Base-by-base conservation (phyloP, 2,329 filamentous ascomycete species). In the Pseudocercospora ulei region DNA sequence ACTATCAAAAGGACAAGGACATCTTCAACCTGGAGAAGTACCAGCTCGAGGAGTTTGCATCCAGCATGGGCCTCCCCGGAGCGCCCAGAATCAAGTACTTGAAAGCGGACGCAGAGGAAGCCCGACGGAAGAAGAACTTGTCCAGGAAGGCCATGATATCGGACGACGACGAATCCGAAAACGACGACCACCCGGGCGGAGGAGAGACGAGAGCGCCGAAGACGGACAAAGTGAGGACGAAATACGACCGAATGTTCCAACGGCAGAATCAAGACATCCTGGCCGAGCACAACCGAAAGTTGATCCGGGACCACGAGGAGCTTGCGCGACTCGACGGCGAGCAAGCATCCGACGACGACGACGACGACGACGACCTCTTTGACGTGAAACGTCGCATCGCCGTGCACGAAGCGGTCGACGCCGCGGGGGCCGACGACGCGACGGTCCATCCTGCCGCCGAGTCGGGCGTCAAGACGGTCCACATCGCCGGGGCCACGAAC, bases 201-300 rank as follows among this genome's bases (percentile, higher is more conserved):
- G 68, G 66, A 12, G 66, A 59, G 3, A 66, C 59, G 7, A 58
- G 55, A 16, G 66, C 65, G 41, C 66, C 60, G 24, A 64, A 68
- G 44, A 76, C 78, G 63, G 79, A 71, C 7, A 74, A 78, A 52
- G 83, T 94, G 11, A 76, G 86, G 46, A 98, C 92, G 19, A 96
- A 94, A 62, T 92, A 93, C 60, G 86, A 98, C 62, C 80, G 85
- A 52, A 96, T 98, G 90, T 95, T 96, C 62, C 88, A 95, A 67
- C 74, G 90, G 44, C 82, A 81, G 53, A 98, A 98, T 63, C 88
- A 96, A 63, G 87, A 95, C 57, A 82, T 98, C 19, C 65, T 98
- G 48, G 87, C 88, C n/a, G 78, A 80, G 39, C 90, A 98, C 64
- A 96, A 95, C 67, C 76, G 77, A 43, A 94, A 88, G 56, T 72